Conservation (phyloP, 2,329 filamentous ascomycete genomes). For the Apiospora aurea region DNA sequence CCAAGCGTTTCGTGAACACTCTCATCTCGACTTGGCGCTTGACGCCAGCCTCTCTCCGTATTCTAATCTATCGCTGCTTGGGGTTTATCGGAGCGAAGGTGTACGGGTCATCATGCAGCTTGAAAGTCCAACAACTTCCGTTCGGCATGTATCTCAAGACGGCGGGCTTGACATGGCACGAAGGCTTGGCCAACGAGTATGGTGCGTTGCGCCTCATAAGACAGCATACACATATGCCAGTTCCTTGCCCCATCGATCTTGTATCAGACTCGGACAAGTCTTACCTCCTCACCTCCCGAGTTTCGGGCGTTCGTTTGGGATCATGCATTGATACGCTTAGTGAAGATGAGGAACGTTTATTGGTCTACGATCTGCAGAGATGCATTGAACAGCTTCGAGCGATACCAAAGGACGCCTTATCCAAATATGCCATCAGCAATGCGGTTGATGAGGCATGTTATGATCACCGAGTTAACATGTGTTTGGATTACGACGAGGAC, state of each 20-base stretch:
- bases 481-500: constrained; percentile 22
- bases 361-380: constrained; percentile 24
- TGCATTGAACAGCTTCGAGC: constrained; percentile 26
- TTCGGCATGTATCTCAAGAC: constrained; percentile 33
- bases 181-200: constrained; percentile 27
- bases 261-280: constrained; percentile 20
- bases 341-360: constrained; percentile 20
- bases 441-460: constrained; percentile 23
- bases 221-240: constrained; percentile 22
- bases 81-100: constrained; percentile 24
- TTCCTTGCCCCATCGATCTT: constrained; percentile 26
- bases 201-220: constrained; percentile 26
- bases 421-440: constrained; percentile 25
- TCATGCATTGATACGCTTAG: constrained; percentile 26
- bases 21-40: constrained; percentile 22
- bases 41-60: constrained; percentile 22
- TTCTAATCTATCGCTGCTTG: constrained; percentile 26
- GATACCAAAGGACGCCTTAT: constrained; percentile 25
- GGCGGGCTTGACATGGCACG: not conserved
- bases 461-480: constrained; percentile 26
- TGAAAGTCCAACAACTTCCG: constrained; percentile 32
- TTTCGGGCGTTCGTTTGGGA: constrained; percentile 23
- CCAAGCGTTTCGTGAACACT: not conserved
- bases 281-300: constrained; percentile 29
- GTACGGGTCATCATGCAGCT: constrained; percentile 29